Evolutionary conservation across 2,329 filamentous ascomycete genomes (phyloP).

Genomic region (Penicillium sp.): DNA sequence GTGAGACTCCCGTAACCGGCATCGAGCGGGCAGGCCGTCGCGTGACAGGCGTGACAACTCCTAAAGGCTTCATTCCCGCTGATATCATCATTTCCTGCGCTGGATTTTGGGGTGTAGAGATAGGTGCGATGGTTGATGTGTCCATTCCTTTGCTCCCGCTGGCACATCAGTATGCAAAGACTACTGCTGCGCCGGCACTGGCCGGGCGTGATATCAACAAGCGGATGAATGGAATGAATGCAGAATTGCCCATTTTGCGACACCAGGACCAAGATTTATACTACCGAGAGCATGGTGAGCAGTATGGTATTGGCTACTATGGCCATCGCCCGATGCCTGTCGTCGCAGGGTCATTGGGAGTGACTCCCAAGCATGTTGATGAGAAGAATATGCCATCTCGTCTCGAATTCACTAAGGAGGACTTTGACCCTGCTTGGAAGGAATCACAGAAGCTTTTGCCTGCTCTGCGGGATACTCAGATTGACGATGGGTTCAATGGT

Average conservation of each 20-base stretch:
- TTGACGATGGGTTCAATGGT: slow-evolving; percentile 64
- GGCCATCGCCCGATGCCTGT: slow-evolving; percentile 63
- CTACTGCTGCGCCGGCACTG: slow-evolving; percentile 52
- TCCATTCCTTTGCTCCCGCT: slow-evolving; percentile 60
- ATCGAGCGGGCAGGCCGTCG: slow-evolving; percentile 51
- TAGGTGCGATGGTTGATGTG: slow-evolving; percentile 61
- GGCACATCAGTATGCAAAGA: slow-evolving; percentile 65
- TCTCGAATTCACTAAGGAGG: slow-evolving; percentile 58
- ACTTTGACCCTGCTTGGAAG: slow-evolving; percentile 62
- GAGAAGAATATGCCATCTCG: slow-evolving; percentile 65
- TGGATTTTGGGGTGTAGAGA: slow-evolving; percentile 66
- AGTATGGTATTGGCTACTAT: slow-evolving; percentile 64
- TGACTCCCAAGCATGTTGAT: slow-evolving; percentile 54
- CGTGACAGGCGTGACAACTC: slow-evolving; percentile 59
- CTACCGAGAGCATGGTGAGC: slow-evolving; percentile 64
- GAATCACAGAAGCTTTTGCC: slow-evolving; percentile 57
- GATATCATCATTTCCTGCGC: slow-evolving; percentile 64
- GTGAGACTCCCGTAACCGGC: slow-evolving; percentile 57
- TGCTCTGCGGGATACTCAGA: slow-evolving; percentile 49
- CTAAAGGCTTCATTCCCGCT: slow-evolving; percentile 51
- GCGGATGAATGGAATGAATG: slow-evolving; percentile 53
- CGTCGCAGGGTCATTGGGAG: slow-evolving; percentile 54
- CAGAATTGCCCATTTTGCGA: slow-evolving; percentile 58
- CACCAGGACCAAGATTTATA: slow-evolving; percentile 65
- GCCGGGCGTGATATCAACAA: slow-evolving; percentile 39